phyloP scores from a whole-genome alignment of 2,329 filamentous ascomycete species.

The Alternaria metachromatica region DNA sequence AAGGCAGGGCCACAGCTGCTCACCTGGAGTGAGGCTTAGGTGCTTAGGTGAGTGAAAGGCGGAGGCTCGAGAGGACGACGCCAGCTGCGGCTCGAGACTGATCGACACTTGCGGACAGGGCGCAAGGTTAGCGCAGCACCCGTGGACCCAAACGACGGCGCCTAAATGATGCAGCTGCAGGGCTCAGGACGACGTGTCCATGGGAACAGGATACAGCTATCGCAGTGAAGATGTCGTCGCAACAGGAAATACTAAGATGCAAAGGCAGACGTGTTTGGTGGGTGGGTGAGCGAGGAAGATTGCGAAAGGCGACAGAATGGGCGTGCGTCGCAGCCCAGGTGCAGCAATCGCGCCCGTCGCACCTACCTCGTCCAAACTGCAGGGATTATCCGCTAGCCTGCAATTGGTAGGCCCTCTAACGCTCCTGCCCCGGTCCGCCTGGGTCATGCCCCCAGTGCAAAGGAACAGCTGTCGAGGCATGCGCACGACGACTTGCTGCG shows the following conservation, averaged over 20 bases:
- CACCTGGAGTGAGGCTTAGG: constrained; percentile 17
- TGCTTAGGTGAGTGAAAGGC: constrained; percentile 8
- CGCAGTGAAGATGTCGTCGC: neutral
- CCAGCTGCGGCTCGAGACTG: constrained; percentile 17
- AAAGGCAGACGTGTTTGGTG: neutral
- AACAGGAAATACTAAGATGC: neutral
- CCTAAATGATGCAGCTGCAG: constrained; percentile 9
- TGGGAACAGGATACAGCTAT: neutral
- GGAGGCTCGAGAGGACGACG: constrained; percentile 11
- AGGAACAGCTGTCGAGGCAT: constrained; percentile 3
- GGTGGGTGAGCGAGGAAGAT: constrained; percentile 7
- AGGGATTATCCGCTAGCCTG: constrained; percentile 9
- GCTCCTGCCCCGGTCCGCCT: constrained; percentile 2
- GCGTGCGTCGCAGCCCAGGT: neutral
- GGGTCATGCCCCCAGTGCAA: neutral
- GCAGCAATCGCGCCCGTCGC: constrained; percentile 12
- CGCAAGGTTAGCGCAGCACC: constrained; percentile 11
- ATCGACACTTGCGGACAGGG: constrained; percentile 15
- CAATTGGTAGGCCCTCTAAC: constrained; percentile 2
- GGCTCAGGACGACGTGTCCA: constrained; percentile 2
- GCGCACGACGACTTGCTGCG: neutral
- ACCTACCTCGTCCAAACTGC: constrained; percentile 4
- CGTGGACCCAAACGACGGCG: constrained; percentile 10
- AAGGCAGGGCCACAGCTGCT: constrained; percentile 10
- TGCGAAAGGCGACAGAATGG: constrained; percentile 1